Evolutionary conservation across 1,284 basidiomycete species (phyloP).

Genomic region (Trichosporon sp.): DNA sequence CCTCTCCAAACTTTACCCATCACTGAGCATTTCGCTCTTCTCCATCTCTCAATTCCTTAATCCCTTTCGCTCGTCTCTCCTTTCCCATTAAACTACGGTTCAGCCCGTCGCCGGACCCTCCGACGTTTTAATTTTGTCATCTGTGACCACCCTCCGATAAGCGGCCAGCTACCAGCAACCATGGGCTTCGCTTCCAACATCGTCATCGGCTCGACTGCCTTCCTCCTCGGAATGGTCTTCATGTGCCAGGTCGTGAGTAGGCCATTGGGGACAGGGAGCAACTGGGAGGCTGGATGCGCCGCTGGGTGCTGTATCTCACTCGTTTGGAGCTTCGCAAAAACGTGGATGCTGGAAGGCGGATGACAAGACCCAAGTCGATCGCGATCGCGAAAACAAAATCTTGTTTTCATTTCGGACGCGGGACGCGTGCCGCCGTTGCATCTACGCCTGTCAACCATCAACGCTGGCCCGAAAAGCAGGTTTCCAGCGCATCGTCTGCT

Average conservation of each 20-base stretch:
- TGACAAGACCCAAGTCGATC: not conserved
- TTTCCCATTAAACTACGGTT: not conserved
- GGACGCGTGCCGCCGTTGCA: not conserved
- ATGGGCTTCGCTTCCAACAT: slow-evolving; percentile 87
- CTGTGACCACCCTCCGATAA: not conserved
- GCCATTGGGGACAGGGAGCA: not conserved
- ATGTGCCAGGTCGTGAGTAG: slow-evolving; percentile 66
- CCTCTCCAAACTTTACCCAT: slow-evolving; percentile 3
- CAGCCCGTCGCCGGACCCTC: not conserved
- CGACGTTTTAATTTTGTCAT: not conserved
- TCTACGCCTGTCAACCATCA: not conserved
- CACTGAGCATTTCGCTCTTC: not conserved
- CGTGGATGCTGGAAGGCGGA: not conserved
- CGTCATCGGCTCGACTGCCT: slow-evolving; percentile 76
- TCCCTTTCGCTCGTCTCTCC: not conserved
- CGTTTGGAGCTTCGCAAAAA: not conserved
- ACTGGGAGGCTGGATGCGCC: not conserved
- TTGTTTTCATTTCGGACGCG: not conserved
- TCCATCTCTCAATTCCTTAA: not conserved
- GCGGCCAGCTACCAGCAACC: slow-evolving; percentile 22
- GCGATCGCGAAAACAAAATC: not conserved
- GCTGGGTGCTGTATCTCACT: not conserved
- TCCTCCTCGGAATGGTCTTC: slow-evolving; percentile 83
- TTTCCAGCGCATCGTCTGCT: not conserved
- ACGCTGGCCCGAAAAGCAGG: not conserved